Evolutionary conservation across 2,329 filamentous ascomycete genomes (phyloP), one percentile per base, ranked within the genome.

Genomic region (Colletotrichum orbiculare): DNA sequence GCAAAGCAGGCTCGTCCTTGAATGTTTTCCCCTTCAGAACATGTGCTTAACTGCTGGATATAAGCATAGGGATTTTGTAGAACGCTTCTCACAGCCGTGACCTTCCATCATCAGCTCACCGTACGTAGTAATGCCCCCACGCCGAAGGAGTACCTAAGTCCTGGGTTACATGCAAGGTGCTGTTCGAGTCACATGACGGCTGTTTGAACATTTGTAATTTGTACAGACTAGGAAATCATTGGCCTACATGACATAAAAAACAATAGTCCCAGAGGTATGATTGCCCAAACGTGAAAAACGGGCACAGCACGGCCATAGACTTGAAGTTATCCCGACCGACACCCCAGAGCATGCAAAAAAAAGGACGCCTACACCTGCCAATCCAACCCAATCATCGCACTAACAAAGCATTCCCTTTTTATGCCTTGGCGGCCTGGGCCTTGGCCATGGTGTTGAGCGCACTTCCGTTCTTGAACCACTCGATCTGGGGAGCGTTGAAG

Each of bases 361-460:
- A 72, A 74, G 71, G 71, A 76, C 68, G 70, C 71, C 72, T 75
- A 73, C 72, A 72, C 72, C 74, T 41, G 66, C 58, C 55, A 68
- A 69, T 49, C 54, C 45, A 56, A 37, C 53, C 53, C 39, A 43
- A 61, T 62, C 55, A 60, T 53, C 39, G 52, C 59, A 57, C 46
- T 38, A 47, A 38, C 60, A 15, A 25, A 38, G 43, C 47, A 68
- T 10, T 53, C 13, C 7, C 49, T 25, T 65, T 70, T 72, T 76
- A 77, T 72, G 78, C 73, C 70, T 72, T 73, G 53, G 41, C 62
- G 48, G 74, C 49, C 37, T 74, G 49, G 47, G 72, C 65, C 89
- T 96, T 96, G 72, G 95, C 94, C 95, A 99, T 99, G 73, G 94
- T 97, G 89, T 99, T 99, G 71, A 99, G 87, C 60, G 96, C 96